phyloP scores from a whole-genome alignment of 2,329 filamentous ascomycete species.

The Botrytis hyacinthi region DNA sequence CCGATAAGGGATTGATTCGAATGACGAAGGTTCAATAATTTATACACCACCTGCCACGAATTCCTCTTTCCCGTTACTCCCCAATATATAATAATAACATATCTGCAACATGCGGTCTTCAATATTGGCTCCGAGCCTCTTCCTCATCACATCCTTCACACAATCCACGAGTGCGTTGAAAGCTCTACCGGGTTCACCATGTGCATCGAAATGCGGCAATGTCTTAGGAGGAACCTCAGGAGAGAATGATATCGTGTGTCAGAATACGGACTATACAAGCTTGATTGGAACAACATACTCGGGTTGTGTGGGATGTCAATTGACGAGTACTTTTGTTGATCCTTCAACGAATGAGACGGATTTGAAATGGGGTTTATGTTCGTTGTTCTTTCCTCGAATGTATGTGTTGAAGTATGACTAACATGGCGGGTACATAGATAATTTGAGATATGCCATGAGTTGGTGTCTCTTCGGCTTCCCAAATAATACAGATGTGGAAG shows the following conservation, averaged over 20 bases:
- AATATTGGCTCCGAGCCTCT: slow-evolving; percentile 23
- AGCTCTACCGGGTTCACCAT: slow-evolving; percentile 31
- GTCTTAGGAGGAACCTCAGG: slow-evolving; percentile 30
- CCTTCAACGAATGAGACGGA: slow-evolving; percentile 48
- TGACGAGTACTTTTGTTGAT: slow-evolving; percentile 47
- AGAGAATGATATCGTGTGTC: slow-evolving; percentile 35
- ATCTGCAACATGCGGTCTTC: slow-evolving; percentile 31
- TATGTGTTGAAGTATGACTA: not conserved
- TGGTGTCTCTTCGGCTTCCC: slow-evolving; percentile 55
- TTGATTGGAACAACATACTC: slow-evolving; percentile 28
- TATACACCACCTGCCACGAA: slow-evolving; percentile 5
- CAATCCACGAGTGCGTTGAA: slow-evolving; percentile 28
- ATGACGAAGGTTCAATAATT: slow-evolving; percentile 17
- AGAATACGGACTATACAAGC: slow-evolving; percentile 25
- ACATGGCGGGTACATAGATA: slow-evolving; percentile 45
- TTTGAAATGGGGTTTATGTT: slow-evolving; percentile 55
- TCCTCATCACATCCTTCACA: slow-evolving; percentile 28
- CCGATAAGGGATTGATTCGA: slow-evolving; percentile 11
- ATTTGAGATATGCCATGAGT: slow-evolving; percentile 54
- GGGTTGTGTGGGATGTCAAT: slow-evolving; percentile 34
- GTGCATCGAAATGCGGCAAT: slow-evolving; percentile 36
- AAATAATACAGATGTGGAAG: slow-evolving; percentile 43
- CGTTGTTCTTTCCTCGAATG: slow-evolving; percentile 34
- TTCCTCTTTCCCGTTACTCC: not conserved
- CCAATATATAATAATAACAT: slow-evolving; percentile 8